Conservation (phyloP, 371 early-diverging fungal genomes). For the Apophysomyces ossiformis region DNA sequence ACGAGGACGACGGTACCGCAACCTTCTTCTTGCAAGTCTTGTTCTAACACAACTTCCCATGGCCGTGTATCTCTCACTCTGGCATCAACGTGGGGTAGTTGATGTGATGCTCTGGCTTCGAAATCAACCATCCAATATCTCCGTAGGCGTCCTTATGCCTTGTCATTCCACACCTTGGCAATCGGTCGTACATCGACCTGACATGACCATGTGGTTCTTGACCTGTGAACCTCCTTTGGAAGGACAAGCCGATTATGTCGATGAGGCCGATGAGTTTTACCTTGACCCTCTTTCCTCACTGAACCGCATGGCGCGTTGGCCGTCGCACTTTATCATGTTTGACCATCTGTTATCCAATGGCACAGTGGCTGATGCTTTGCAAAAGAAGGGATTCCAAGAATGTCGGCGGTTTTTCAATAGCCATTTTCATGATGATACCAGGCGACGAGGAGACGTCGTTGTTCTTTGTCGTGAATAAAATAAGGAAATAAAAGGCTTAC, state of each 20-base stretch:
- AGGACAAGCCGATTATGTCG: conserved; percentile 48
- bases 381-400: conserved; percentile 43
- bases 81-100: conserved; percentile 93
- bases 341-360: conserved; percentile 47
- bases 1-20: conserved; percentile 19
- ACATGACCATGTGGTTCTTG: conserved; percentile 75
- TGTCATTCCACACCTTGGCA: conserved; percentile 96
- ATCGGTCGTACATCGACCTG: conserved; percentile 53
- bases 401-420: conserved; percentile 88
- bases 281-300: conserved; percentile 67
- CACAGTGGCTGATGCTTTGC: conserved; percentile 7
- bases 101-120: conserved; percentile 82
- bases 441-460: conserved; percentile 84
- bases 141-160: conserved; percentile 79
- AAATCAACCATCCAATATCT: conserved; percentile 31
- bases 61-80: conserved; percentile 69
- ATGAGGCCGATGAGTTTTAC: conserved; percentile 88
- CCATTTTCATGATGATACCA: conserved; percentile 81
- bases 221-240: conserved; percentile 90
- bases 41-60: conserved; percentile 69
- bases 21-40: conserved; percentile 21
- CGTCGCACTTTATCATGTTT: conserved; percentile 74
- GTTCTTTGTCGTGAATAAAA: conserved; percentile 52
- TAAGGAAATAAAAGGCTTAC: not conserved
- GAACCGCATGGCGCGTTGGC: conserved; percentile 34